Conservation (phyloP, 2,329 filamentous ascomycete species). For the Arachnomyces sp. region DNA sequence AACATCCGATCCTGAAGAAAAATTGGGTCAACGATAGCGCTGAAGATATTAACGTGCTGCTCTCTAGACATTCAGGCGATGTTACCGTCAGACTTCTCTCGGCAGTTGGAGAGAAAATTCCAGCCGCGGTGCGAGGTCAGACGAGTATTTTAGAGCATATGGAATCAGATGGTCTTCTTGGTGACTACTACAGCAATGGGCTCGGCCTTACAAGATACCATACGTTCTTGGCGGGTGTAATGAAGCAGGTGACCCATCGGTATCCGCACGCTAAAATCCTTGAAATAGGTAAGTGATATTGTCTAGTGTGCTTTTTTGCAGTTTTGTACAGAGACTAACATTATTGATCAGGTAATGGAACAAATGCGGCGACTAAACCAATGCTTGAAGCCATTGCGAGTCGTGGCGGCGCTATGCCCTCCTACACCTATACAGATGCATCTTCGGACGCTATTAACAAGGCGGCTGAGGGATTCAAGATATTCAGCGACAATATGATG, state of each 20-base stretch:
- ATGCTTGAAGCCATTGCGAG: too few relatives aligned
- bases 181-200: conserved; percentile 9
- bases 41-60: conserved; percentile 4
- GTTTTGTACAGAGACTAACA: too few relatives aligned
- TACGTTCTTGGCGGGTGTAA: background rate
- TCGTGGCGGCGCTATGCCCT: too few relatives aligned
- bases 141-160: conserved; percentile 26
- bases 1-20: conserved; percentile 4
- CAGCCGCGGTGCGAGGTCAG: conserved; percentile 23
- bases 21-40: conserved; percentile 11
- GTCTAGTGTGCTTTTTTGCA: too few relatives aligned
- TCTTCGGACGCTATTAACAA: conserved; percentile 12
- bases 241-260: conserved; percentile 1
- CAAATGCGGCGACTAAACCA: too few relatives aligned
- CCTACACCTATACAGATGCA: conserved; percentile 17
- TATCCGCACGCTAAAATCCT: conserved; percentile 7
- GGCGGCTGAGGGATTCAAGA: conserved; percentile 7
- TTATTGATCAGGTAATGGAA: too few relatives aligned
- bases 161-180: conserved; percentile 6
- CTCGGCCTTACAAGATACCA: conserved; percentile 5
- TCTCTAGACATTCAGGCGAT: conserved; percentile 1
- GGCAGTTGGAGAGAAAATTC: conserved; percentile 23
- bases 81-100: conserved; percentile 6
- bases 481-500: conserved; percentile 1
- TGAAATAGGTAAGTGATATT: too few relatives aligned